Evolutionary conservation across 306 rosid species (phyloP).

Genomic region (Rosa chinensis): DNA sequence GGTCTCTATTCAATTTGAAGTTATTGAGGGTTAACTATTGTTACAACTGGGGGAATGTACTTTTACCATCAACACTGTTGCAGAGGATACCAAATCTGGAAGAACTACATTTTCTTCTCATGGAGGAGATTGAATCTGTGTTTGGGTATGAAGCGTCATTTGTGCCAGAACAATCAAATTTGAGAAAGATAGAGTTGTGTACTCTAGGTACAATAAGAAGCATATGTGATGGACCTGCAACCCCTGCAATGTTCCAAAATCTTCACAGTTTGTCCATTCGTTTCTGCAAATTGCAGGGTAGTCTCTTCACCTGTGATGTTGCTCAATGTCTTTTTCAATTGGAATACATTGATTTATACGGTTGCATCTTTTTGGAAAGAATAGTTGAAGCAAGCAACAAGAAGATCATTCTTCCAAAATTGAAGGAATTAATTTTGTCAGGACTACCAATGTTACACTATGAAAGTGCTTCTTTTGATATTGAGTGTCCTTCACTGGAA

Average conservation of each 20-base stretch:
- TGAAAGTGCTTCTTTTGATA: not conserved
- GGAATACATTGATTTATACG: fast-evolving
- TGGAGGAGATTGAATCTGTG: not conserved
- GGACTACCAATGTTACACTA: not conserved
- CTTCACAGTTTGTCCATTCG: not conserved
- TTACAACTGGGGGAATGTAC: not conserved
- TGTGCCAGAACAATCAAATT: not conserved
- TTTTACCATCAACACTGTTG: not conserved
- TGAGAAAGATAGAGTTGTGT: not conserved
- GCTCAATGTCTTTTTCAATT: not conserved
- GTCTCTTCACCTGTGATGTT: not conserved
- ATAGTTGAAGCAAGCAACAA: not conserved
- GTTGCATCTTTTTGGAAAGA: not conserved
- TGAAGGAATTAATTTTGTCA: not conserved
- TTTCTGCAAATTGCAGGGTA: too few species aligned
- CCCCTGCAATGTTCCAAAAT: not conserved
- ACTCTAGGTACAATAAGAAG: too few species aligned
- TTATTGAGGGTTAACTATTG: fast-evolving
- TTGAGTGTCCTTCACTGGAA: constrained; percentile 19
- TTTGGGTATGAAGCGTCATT: not conserved
- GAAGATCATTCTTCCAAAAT: not conserved
- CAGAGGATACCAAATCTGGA: not conserved
- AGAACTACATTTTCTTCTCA: too few species aligned
- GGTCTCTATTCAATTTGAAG: not conserved
- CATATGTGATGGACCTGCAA: not conserved